phyloP scores from a whole-genome alignment of 768 basidiomycete genomes.

The Leccinellum albellum region DNA sequence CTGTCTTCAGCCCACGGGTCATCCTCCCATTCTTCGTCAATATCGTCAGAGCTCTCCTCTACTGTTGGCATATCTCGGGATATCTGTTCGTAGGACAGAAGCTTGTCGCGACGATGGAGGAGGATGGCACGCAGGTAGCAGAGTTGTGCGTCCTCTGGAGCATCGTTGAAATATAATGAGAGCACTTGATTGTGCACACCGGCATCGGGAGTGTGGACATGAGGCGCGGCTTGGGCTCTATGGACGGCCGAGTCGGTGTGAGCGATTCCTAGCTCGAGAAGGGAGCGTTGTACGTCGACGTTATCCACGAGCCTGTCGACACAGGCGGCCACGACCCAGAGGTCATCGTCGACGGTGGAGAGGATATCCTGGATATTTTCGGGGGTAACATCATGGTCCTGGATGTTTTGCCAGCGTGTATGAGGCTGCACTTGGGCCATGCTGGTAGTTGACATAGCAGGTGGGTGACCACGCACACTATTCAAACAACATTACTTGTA shows the following conservation, averaged over 20 bases:
- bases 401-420: constrained; percentile 53
- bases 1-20: constrained; percentile 68
- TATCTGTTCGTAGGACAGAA: constrained; percentile 71
- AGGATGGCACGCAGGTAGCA: constrained; percentile 62
- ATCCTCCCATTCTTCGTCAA: constrained; percentile 47
- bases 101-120: constrained; percentile 61
- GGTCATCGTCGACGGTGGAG: constrained; percentile 53
- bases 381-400: constrained; percentile 55
- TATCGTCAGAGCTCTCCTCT: constrained; percentile 26
- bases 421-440: constrained; percentile 41
- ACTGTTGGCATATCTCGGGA: constrained; percentile 38
- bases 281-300: constrained; percentile 47
- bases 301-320: constrained; percentile 63
- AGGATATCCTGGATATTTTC: constrained; percentile 48
- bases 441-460: constrained; percentile 2
- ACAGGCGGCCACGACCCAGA: constrained; percentile 77
- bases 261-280: constrained; percentile 62
- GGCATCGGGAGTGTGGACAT: constrained; percentile 17
- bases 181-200: constrained; percentile 29
- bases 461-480: not conserved
- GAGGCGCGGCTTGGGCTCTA: constrained; percentile 41
- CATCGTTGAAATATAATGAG: constrained; percentile 50
- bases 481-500: constrained; percentile 1
- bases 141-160: constrained; percentile 60
- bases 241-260: constrained; percentile 50